Conservation (phyloP, 441 rosid species). For the Euphorbia celastroides region DNA sequence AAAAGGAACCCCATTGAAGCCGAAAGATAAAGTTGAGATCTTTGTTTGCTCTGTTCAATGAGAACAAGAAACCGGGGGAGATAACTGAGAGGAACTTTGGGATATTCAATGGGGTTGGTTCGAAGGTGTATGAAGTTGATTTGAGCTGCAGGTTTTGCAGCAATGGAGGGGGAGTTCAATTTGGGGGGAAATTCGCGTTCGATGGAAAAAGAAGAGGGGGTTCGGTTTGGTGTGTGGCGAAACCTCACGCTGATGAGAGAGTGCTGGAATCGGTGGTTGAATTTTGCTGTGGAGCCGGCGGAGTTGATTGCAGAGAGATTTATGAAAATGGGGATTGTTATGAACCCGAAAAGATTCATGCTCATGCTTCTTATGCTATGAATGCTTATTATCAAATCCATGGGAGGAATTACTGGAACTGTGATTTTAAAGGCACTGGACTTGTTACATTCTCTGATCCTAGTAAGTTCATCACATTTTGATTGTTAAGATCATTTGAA, state of each 20-base stretch:
- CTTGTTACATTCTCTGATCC: slow-evolving; percentile 66
- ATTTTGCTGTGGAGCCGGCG: slow-evolving; percentile 63
- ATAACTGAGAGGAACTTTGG: slow-evolving; percentile 54
- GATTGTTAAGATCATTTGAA: too few species aligned
- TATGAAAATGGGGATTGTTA: slow-evolving; percentile 43
- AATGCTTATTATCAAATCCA: slow-evolving; percentile 66
- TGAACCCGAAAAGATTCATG: slow-evolving; percentile 45
- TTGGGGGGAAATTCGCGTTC: slow-evolving; percentile 29
- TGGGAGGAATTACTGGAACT: slow-evolving; percentile 76
- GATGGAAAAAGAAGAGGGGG: slow-evolving; percentile 35
- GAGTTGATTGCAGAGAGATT: slow-evolving; percentile 66
- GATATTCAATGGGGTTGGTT: slow-evolving; percentile 53
- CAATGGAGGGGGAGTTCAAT: slow-evolving; percentile 24
- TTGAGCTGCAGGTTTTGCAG: slow-evolving; percentile 57
- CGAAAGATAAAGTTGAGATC: slow-evolving; percentile 31
- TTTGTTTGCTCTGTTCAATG: slow-evolving; percentile 62
- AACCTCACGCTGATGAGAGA: slow-evolving; percentile 58
- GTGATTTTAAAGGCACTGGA: slow-evolving; percentile 64
- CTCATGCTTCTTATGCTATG: slow-evolving; percentile 69
- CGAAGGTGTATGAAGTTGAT: slow-evolving; percentile 51
- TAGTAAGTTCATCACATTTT: slow-evolving; percentile 35
- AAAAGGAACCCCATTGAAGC: slow-evolving; percentile 60
- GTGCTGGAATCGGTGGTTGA: slow-evolving; percentile 51
- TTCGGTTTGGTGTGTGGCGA: slow-evolving; percentile 72
- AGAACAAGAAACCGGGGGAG: slow-evolving; percentile 53